Percentiles rank a stretch among this genome's conserved stretches.
Evolutionary conservation across 805 yeast species (phyloP).

Genomic region (Candida insectorum): DNA sequence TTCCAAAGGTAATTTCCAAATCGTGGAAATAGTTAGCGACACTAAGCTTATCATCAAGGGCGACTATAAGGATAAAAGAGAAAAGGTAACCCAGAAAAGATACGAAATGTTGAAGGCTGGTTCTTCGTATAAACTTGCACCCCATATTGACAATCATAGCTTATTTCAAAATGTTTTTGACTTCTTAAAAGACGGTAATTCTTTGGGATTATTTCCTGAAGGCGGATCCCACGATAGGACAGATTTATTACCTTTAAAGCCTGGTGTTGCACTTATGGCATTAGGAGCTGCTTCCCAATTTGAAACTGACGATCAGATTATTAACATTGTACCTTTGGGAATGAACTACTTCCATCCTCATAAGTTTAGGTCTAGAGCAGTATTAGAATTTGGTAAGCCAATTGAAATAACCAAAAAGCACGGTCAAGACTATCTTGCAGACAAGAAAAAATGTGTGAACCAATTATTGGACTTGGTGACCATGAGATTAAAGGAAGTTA

Average conservation of each 20-base stretch:
- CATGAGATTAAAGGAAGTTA: constrained; percentile 34
- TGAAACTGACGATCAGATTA: constrained; percentile 18
- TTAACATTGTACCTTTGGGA: constrained; percentile 39
- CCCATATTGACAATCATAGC: constrained; percentile 34
- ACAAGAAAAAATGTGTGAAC: constrained; percentile 25
- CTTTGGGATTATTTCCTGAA: constrained; percentile 42
- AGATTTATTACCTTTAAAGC: constrained; percentile 39
- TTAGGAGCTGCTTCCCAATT: constrained; percentile 36
- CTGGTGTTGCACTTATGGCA: constrained; percentile 46
- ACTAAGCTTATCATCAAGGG: constrained; percentile 8
- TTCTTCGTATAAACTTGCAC: constrained; percentile 32
- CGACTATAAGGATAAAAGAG: constrained; percentile 5
- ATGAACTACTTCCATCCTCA: constrained; percentile 42
- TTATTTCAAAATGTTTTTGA: constrained; percentile 37
- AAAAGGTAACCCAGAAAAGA: constrained; percentile 1
- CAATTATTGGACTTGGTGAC: constrained; percentile 27
- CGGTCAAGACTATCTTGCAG: constrained; percentile 24
- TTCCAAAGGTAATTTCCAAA: constrained; percentile 32
- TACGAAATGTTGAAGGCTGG: constrained; percentile 17
- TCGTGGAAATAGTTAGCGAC: constrained; percentile 15
- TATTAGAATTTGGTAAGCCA: constrained; percentile 41
- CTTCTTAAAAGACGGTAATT: constrained; percentile 30
- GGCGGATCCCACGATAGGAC: constrained; percentile 45
- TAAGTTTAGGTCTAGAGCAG: constrained; percentile 39
- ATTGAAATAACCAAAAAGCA: constrained; percentile 27